A percentile compares a stretch with the other conserved stretches of the same genome.
Evolutionary conservation across 495 filamentous ascomycete genomes (phyloP).

Genomic region (Barbatosphaeria neglecta): DNA sequence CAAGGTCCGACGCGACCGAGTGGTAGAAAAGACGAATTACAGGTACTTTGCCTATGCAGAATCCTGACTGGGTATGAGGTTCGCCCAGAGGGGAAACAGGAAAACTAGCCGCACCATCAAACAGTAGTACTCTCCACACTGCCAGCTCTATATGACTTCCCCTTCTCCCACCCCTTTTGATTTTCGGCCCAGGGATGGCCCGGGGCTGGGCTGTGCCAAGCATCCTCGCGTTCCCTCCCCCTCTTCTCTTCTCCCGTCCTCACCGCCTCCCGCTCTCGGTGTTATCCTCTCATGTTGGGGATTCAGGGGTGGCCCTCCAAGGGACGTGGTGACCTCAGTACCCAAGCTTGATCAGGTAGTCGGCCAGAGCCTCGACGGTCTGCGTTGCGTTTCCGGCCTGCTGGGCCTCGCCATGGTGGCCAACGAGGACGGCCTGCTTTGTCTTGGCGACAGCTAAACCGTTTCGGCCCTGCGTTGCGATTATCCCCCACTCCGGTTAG

Average conservation of each 20-base stretch:
- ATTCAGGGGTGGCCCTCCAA: not conserved
- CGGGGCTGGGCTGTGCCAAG: too few species aligned
- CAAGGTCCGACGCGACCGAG: too few species aligned
- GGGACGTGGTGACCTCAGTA: too few species aligned
- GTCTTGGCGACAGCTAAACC: slow-evolving; percentile 75
- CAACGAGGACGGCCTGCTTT: slow-evolving; percentile 72
- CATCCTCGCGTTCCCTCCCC: too few species aligned
- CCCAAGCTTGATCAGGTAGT: slow-evolving; percentile 58
- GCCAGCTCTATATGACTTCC: too few species aligned
- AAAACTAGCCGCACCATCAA: slow-evolving; percentile 4
- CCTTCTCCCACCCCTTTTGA: too few species aligned
- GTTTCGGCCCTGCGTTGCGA: slow-evolving; percentile 53
- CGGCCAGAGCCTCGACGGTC: slow-evolving; percentile 56
- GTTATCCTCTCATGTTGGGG: too few species aligned
- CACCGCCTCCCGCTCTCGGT: too few species aligned
- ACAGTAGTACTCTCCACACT: slow-evolving; percentile 2
- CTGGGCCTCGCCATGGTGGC: slow-evolving; percentile 63
- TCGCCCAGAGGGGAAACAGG: slow-evolving; percentile 2
- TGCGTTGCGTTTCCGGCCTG: slow-evolving; percentile 54
- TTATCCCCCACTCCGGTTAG: too few species aligned
- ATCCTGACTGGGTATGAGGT: slow-evolving; percentile 9
- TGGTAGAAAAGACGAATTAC: slow-evolving; percentile 5
- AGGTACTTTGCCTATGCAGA: slow-evolving; percentile 20
- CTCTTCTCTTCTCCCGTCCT: too few species aligned
- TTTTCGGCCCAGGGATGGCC: too few species aligned